Evolutionary conservation across 768 basidiomycete species (phyloP).

Genomic region (Suillus discolor): DNA sequence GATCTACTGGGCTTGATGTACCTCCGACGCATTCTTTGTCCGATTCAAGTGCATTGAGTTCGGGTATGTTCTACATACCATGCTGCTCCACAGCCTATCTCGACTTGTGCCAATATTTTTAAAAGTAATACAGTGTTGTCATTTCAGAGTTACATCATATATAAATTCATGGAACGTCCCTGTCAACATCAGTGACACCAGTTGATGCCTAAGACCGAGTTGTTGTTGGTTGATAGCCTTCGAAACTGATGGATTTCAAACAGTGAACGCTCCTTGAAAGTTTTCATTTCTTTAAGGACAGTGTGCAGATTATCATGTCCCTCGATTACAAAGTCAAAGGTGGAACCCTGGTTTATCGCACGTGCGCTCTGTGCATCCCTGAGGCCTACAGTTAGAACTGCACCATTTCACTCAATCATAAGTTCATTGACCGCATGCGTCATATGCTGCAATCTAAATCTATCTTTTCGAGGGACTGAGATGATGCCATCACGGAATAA

Average conservation of each 20-base stretch:
- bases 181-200: background rate
- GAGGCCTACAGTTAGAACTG: background rate
- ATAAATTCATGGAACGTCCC: background rate
- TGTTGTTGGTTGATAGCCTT: background rate
- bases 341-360: no score
- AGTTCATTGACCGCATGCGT: background rate
- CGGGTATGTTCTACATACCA: no score
- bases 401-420: background rate
- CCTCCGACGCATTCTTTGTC: background rate
- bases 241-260: background rate
- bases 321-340: background rate
- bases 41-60: background rate
- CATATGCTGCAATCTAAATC: background rate
- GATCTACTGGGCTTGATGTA: background rate
- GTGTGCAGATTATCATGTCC: background rate
- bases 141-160: background rate
- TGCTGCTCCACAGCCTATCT: no score
- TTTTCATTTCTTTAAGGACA: background rate
- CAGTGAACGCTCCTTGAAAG: background rate
- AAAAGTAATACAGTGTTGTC: background rate
- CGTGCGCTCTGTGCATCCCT: background rate
- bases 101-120: background rate
- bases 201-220: background rate
- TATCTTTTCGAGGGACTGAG: background rate
- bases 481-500: no score